Conservation (phyloP, 257 asterid species). For the Solanum gracilifrons region DNA sequence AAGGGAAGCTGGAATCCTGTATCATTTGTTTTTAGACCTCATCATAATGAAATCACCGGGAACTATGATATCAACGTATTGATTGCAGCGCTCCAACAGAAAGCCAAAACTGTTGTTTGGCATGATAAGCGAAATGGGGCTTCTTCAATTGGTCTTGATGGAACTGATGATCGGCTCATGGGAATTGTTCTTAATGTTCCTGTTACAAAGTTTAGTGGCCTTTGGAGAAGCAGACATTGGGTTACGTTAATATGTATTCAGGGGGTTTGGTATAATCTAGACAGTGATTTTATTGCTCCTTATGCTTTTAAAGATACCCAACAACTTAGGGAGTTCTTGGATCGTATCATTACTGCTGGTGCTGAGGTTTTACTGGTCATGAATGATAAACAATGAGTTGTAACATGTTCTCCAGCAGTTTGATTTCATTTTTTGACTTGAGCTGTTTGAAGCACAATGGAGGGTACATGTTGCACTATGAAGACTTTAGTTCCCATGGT, state of each 20-base stretch:
- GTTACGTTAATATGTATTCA: slow-evolving; percentile 51
- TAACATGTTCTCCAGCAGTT: not conserved
- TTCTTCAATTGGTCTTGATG: slow-evolving; percentile 52
- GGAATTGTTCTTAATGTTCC: slow-evolving; percentile 66
- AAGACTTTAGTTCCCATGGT: not conserved
- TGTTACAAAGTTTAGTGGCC: slow-evolving; percentile 48
- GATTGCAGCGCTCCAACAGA: slow-evolving; percentile 63
- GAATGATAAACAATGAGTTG: slow-evolving; percentile 25
- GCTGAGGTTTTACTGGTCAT: slow-evolving; percentile 67
- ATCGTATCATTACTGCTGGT: slow-evolving; percentile 28
- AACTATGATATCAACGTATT: slow-evolving; percentile 80
- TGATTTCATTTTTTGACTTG: not conserved
- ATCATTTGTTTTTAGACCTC: slow-evolving; percentile 67
- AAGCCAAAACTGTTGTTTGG: slow-evolving; percentile 65
- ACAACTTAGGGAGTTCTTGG: slow-evolving; percentile 42
- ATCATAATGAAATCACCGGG: slow-evolving; percentile 70
- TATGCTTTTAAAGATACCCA: slow-evolving; percentile 24
- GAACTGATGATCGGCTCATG: slow-evolving; percentile 27
- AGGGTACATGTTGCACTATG: not conserved
- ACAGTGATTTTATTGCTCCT: slow-evolving; percentile 64
- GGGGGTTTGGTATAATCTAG: slow-evolving; percentile 68
- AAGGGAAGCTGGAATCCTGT: slow-evolving; percentile 48
- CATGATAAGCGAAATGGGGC: slow-evolving; percentile 60
- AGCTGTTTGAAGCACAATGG: not conserved
- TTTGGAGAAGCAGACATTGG: slow-evolving; percentile 87